phyloP scores from a whole-genome alignment of 495 filamentous ascomycete species.

The Penicillium lagena region DNA sequence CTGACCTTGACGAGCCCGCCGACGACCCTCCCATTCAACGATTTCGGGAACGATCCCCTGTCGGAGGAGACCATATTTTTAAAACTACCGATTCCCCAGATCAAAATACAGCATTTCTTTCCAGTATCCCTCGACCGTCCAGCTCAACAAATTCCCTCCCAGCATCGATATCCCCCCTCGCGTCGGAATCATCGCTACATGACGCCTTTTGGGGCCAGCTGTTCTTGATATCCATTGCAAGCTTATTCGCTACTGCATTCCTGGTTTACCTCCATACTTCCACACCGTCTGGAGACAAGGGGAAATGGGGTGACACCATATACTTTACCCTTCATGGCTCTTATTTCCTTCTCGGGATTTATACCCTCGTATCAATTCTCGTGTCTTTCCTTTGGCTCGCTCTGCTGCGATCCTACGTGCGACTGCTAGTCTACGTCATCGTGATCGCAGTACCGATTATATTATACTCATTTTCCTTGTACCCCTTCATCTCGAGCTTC shows the following conservation, averaged over 20 bases:
- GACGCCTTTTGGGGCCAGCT: conserved; percentile 90
- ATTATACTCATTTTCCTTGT: conserved; percentile 79
- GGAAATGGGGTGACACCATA: conserved; percentile 79
- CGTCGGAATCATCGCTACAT: conserved; percentile 55
- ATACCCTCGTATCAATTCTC: conserved; percentile 82
- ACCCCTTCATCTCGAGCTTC: conserved; percentile 87
- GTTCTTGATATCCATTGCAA: conserved; percentile 76
- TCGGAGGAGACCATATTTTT: conserved; percentile 21
- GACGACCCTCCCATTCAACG: conserved; percentile 81
- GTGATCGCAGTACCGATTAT: conserved; percentile 79
- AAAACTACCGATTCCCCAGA: conserved; percentile 41
- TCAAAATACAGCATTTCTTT: conserved; percentile 33
- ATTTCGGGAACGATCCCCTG: conserved; percentile 54
- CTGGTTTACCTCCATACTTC: conserved; percentile 85
- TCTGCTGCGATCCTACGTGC: conserved; percentile 76
- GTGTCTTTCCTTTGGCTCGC: conserved; percentile 90
- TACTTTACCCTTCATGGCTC: conserved; percentile 84
- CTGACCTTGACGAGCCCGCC: conserved; percentile 35
- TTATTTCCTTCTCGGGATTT: conserved; percentile 80
- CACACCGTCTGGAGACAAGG: conserved; percentile 51
- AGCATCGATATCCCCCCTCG: conserved; percentile 41
- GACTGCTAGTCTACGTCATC: conserved; percentile 69
- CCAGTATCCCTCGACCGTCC: conserved; percentile 31
- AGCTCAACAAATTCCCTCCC: conserved; percentile 36
- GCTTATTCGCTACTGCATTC: conserved; percentile 78